Conservation (phyloP, 371 early-diverging fungal species). For the Apophysomyces elegans region DNA sequence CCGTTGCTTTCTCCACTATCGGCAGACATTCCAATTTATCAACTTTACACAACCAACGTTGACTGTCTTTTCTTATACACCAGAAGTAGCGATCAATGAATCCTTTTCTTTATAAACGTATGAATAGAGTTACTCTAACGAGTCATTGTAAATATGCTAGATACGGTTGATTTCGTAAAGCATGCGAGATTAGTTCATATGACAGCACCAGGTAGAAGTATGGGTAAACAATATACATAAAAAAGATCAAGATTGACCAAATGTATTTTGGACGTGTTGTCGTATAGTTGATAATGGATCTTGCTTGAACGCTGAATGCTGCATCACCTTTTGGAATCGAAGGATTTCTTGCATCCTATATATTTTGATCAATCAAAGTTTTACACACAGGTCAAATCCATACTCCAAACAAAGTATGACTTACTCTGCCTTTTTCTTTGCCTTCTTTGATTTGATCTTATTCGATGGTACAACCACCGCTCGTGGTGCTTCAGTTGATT, state of each 20-base stretch:
- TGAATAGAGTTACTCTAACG: too few species aligned
- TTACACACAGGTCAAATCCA: neutral
- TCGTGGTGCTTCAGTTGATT: conserved; percentile 23
- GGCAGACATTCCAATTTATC: too few species aligned
- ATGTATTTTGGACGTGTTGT: conserved; percentile 74
- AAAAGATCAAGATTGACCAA: conserved; percentile 24
- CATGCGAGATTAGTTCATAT: neutral
- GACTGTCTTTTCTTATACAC: too few species aligned
- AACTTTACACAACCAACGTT: too few species aligned
- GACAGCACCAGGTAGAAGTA: neutral
- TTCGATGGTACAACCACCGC: conserved; percentile 30
- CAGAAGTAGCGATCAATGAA: too few species aligned
- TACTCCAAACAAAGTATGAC: conserved; percentile 13
- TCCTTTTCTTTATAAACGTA: too few species aligned
- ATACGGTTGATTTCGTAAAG: too few species aligned
- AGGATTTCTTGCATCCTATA: conserved; percentile 66
- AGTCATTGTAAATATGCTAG: too few species aligned
- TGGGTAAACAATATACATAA: too few species aligned
- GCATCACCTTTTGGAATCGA: conserved; percentile 72
- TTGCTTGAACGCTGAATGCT: conserved; percentile 69
- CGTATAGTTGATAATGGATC: conserved; percentile 71
- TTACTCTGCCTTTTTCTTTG: conserved; percentile 60
- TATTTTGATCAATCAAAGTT: neutral
- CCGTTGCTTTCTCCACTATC: too few species aligned
- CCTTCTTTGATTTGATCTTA: conserved; percentile 51